Evolutionary conservation across 257 asterid species (phyloP).

Genomic region (Scutellaria minor): DNA sequence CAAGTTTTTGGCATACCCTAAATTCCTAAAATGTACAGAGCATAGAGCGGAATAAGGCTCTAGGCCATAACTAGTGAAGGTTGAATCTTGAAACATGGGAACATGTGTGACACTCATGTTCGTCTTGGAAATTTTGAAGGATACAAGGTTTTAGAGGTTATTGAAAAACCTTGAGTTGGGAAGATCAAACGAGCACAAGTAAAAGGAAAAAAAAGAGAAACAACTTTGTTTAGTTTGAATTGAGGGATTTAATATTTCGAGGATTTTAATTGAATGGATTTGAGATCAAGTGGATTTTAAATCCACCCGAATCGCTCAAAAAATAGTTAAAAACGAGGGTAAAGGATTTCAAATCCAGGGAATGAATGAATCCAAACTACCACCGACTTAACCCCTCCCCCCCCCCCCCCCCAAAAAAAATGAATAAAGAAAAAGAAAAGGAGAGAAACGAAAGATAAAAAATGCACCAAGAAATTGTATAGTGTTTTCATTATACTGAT

Average conservation of each 20-base stretch:
- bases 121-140: neutral
- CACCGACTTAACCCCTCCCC: neutral
- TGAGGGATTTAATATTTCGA: neutral
- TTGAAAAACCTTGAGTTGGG: slow-evolving; percentile 11
- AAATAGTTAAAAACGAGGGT: neutral
- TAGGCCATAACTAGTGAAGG: neutral
- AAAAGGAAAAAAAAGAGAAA: slow-evolving; percentile 7
- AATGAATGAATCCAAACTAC: neutral
- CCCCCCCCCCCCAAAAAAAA: too few relatives aligned
- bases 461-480: neutral
- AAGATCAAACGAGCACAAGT: neutral
- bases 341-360: neutral
- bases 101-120: neutral
- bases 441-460: too few relatives aligned
- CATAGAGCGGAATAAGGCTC: neutral
- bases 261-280: neutral
- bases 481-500: neutral
- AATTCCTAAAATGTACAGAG: slow-evolving; percentile 1
- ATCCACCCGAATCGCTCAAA: neutral
- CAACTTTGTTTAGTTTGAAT: neutral
- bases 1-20: neutral
- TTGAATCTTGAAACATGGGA: neutral
- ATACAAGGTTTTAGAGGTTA: slow-evolving; percentile 5
- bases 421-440: too few relatives aligned
- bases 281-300: too few relatives aligned